These are phyloP conservation scores for Suillus weaverae DNA, from an alignment of 768 basidiomycete species.

Conservation along the genomic window DNA sequence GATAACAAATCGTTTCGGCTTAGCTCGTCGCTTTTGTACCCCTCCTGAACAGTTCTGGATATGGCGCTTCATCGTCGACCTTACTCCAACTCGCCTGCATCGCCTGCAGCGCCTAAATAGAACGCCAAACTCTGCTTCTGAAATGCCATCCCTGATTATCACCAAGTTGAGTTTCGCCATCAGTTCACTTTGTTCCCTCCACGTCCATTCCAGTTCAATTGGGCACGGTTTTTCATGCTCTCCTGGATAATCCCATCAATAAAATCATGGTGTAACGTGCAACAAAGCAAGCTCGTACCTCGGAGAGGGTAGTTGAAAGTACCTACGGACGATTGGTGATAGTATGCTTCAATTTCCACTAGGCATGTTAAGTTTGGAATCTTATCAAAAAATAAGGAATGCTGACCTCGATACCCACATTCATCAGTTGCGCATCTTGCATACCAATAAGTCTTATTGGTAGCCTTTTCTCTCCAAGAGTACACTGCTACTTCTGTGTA, in stretches of 20 bases:
- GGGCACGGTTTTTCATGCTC: neutral
- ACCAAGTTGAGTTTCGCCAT: neutral
- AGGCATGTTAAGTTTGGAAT: rapidly evolving
- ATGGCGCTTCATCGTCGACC: neutral
- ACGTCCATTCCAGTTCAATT: neutral
- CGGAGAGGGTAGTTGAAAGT: neutral
- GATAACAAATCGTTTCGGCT: no score
- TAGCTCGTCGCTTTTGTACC: neutral
- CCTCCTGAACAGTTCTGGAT: neutral
- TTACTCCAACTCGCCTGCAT: neutral
- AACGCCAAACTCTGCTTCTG: neutral
- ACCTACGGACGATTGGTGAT: neutral
- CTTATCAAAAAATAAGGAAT: neutral
- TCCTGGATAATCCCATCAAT: neutral
- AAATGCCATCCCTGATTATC: neutral
- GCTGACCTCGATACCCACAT: neutral
- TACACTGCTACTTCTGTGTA: neutral
- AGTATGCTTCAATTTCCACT: neutral
- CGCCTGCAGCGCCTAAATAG: neutral
- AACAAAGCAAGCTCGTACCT: neutral
- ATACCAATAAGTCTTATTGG: neutral
- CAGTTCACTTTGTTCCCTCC: neutral
- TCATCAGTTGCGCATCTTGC: neutral
- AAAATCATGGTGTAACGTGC: neutral
- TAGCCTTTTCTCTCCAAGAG: neutral